Base-by-base conservation (phyloP, 768 basidiomycete species). In the Lyophyllum shimeji region DNA sequence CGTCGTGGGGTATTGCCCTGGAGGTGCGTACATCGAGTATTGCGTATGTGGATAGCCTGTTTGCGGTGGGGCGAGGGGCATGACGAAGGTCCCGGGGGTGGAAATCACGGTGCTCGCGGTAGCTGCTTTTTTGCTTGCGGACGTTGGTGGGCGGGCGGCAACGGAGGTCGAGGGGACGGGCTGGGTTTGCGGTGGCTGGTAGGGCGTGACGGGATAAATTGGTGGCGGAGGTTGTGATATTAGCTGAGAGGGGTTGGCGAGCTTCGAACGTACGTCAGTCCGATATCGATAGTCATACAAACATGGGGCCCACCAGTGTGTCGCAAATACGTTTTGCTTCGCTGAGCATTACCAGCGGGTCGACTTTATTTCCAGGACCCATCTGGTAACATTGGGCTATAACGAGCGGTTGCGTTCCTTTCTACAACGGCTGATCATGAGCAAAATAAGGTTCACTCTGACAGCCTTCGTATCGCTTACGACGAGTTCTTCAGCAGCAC, bases 311-410 rank as follows among this genome's bases (percentile, higher is more conserved):
- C 69, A 91, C 90, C 24, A 93, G 79, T 20, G 80, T 82, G 69
- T 93, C 90, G 59, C 90, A 92, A 15, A 87, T 82, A 25, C 83
- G 79, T 69, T 90, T 91, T 6, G 90, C 90, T 50, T 92, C 90
- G 33, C 69, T 79, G 3, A 93, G 79, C 82, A 93, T 86, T 52
- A 74, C 72, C 43, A 93, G 62, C 4, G 90, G 90, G 61, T 93
- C 90, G 13, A 91, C 79, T 60, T 87, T 88, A 55, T 75, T 80
- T 12, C 76, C 75, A 7, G 86, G 82, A 5, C 86, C 87, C 78
- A 86, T 82, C 60, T 87, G 84, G 67, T 91, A 93, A 63, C 86
- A 90, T 68, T 92, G 90, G 1, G 89, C 85, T 43, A 92, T 79
- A 18, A 92, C 89, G 55, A 88, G 67, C 7, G 89, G 82, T 40